Percentiles rank a stretch among this genome's conserved stretches.
Conservation (phyloP, 1,139 yeast genomes). For the Scheffersomyces titani region DNA sequence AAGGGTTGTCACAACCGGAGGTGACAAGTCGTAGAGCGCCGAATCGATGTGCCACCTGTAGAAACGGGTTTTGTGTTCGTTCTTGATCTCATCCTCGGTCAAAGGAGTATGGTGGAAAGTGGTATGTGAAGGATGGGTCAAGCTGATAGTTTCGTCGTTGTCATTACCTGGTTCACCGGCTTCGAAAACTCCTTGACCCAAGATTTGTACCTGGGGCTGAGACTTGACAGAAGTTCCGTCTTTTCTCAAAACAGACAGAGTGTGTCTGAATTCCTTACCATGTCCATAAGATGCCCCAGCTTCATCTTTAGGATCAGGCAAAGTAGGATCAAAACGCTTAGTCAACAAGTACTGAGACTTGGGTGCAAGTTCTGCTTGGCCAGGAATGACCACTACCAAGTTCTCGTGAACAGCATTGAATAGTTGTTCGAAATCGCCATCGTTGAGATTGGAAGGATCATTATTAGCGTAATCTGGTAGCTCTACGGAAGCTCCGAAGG, state of each 20-base stretch:
- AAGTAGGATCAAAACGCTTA: slow-evolving; percentile 73
- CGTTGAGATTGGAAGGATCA: slow-evolving; percentile 74
- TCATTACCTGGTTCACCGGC: slow-evolving; percentile 69
- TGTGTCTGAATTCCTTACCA: slow-evolving; percentile 80
- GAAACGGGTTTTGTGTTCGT: slow-evolving; percentile 68
- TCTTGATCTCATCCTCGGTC: slow-evolving; percentile 58
- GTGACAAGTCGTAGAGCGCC: slow-evolving; percentile 80
- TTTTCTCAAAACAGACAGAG: slow-evolving; percentile 71
- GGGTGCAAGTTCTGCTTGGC: slow-evolving; percentile 65
- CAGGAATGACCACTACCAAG: slow-evolving; percentile 73
- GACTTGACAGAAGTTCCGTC: slow-evolving; percentile 78
- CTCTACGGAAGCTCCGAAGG: slow-evolving; percentile 67
- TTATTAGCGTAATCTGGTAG: slow-evolving; percentile 65
- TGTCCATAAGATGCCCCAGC: slow-evolving; percentile 72
- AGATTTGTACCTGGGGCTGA: slow-evolving; percentile 86
- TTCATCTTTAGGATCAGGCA: slow-evolving; percentile 46
- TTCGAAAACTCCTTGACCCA: slow-evolving; percentile 77
- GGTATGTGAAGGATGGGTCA: slow-evolving; percentile 83
- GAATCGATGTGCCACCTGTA: slow-evolving; percentile 95
- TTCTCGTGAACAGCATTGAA: slow-evolving; percentile 65
- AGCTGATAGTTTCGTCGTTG: slow-evolving; percentile 54
- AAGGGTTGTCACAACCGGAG: slow-evolving; percentile 82
- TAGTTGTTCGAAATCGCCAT: slow-evolving; percentile 61
- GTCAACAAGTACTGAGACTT: slow-evolving; percentile 74
- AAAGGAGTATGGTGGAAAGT: slow-evolving; percentile 72